phyloP scores from a whole-genome alignment of 2,329 filamentous ascomycete genomes.

The Ramularia collo-cygni region DNA sequence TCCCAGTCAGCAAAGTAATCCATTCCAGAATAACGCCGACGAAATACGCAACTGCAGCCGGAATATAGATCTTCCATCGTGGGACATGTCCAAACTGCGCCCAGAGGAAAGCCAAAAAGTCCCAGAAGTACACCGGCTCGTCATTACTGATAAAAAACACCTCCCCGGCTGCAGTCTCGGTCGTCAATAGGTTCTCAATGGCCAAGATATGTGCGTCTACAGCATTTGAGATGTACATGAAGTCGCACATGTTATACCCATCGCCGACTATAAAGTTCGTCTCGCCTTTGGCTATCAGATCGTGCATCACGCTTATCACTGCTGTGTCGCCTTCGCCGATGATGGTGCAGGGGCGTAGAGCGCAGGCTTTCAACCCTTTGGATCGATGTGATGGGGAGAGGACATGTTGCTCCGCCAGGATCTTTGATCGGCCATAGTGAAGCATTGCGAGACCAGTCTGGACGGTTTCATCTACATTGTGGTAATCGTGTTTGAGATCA shows the following conservation, averaged over 20 bases:
- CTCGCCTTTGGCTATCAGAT: conserved; percentile 60
- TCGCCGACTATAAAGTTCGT: conserved; percentile 74
- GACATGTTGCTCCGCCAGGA: conserved; percentile 72
- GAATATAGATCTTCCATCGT: conserved; percentile 42
- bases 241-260: conserved; percentile 64
- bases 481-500: conserved; percentile 63
- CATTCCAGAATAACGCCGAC: conserved; percentile 42
- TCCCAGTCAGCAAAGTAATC: conserved; percentile 41
- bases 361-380: conserved; percentile 40
- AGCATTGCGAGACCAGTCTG: conserved; percentile 68
- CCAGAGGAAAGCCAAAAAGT: conserved; percentile 77
- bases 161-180: conserved; percentile 62
- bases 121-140: conserved; percentile 83
- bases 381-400: conserved; percentile 56
- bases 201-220: conserved; percentile 80
- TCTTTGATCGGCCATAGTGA: conserved; percentile 89
- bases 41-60: conserved; percentile 42
- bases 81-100: conserved; percentile 50
- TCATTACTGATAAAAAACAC: conserved; percentile 89
- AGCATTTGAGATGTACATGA: conserved; percentile 62
- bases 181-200: conserved; percentile 62
- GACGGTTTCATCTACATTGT: conserved; percentile 70
- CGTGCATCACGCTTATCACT: conserved; percentile 64
- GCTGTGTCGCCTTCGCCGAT: conserved; percentile 85
- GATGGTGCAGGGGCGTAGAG: conserved; percentile 81